Evolutionary conservation across 2,329 filamentous ascomycete species (phyloP), one percentile per base, ranked within the genome.

Genomic region (Botryosphaeria dothidea): DNA sequence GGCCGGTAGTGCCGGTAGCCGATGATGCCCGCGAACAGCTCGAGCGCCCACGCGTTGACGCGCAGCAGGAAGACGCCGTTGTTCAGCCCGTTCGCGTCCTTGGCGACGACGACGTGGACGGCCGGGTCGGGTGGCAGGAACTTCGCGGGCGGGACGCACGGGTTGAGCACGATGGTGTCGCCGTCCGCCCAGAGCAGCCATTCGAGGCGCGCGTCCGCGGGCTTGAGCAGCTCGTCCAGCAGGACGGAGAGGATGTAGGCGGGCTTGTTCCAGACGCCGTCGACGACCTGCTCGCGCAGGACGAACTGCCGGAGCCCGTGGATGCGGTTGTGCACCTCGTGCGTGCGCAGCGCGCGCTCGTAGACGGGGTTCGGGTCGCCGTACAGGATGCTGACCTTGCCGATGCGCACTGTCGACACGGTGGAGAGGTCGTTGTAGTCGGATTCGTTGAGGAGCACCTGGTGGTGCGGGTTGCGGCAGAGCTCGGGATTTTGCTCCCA

Each of bases 61-160:
- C 79, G 73, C 4, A 81, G 67, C 0, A 78, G 71, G 64, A 81
- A 81, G n/a, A 80, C 73, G 48, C 78, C 79, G 48, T 79, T 78
- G 68, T 81, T 82, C 9, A 81, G 70, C 0, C 79, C 79, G 64
- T 79, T 80, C 69, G 70, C 74, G 66, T 81, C 79, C 21, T 76
- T 71, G 15, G 73, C 73, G 25, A 76, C 76, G 7, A 81, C 67
- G 1, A 81, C 9, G 54, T 58, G 36, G 21, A 58, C 9, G 36
- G 7, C 15, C 6, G 23, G 3, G 8, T 27, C 9, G 4, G 57
- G 57, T 5, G 57, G 57, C 27, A 61, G 57, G 45, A 61, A 61
- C n/a, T 21, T 23, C 8, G 41, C 4, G 1, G 45, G 31, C 41
- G 43, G 43, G 19, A 61, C 36, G 43, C 57, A 61, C 11, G 57